phyloP scores from a whole-genome alignment of 1,284 basidiomycete genomes.

The Moniliella sp. region DNA sequence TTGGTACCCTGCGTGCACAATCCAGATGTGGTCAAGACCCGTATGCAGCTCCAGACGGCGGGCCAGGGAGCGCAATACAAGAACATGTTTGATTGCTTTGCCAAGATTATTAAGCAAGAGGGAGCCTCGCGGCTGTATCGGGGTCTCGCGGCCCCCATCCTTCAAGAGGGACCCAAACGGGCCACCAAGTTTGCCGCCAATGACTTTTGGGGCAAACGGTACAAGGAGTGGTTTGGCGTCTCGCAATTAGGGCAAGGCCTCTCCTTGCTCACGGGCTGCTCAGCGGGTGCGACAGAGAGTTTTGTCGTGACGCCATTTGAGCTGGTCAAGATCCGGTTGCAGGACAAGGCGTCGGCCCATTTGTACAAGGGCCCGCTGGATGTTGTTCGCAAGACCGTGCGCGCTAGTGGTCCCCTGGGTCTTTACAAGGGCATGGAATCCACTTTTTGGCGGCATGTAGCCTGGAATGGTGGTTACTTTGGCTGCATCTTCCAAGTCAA shows the following conservation, averaged over 20 bases:
- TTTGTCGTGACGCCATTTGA: conserved; percentile 79
- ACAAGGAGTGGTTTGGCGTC: conserved; percentile 42
- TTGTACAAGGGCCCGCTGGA: conserved; percentile 58
- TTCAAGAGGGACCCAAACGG: conserved; percentile 90
- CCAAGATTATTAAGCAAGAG: conserved; percentile 56
- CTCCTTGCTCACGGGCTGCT: conserved; percentile 71
- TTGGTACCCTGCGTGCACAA: conserved; percentile 48
- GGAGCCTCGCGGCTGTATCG: conserved; percentile 67
- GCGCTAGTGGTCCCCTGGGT: conserved; percentile 56
- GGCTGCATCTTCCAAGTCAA: conserved; percentile 63
- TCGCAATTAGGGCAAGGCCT: conserved; percentile 66
- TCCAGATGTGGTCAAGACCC: conserved; percentile 64
- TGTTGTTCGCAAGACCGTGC: conserved; percentile 55
- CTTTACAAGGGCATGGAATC: conserved; percentile 42
- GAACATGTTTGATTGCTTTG: conserved; percentile 59
- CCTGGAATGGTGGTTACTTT: conserved; percentile 44
- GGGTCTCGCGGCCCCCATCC: conserved; percentile 74
- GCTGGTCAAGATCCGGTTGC: conserved; percentile 79
- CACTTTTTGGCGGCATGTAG: conserved; percentile 11
- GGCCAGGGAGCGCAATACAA: conserved; percentile 37
- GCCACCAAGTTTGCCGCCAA: conserved; percentile 61
- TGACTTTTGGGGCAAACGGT: conserved; percentile 49
- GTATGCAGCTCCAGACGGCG: conserved; percentile 81
- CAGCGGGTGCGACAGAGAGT: conserved; percentile 82
- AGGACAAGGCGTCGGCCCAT: conserved; percentile 34